Base-by-base conservation (phyloP, 2,329 filamentous ascomycete genomes). In the Botrytis aclada region DNA sequence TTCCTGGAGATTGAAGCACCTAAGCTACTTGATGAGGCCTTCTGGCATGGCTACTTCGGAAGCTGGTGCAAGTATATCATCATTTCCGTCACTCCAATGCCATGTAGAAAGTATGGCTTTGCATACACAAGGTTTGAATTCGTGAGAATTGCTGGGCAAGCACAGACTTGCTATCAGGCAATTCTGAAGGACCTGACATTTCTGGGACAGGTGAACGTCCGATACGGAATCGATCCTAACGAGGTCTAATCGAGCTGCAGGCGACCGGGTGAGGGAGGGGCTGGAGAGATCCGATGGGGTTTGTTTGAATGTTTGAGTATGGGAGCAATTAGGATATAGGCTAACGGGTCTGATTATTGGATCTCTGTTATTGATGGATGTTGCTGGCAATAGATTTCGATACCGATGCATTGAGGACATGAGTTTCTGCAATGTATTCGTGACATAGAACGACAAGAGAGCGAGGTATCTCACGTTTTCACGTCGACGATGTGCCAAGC, bases 1-100 rank as follows among this genome's bases (percentile, higher is more conserved):
- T 72, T 64, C n/a, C 25, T 72, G 10, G 62, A 72, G 7, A 72
- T 72, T 12, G 62, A 72, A 20, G 47, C 70, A 0, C 70, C 70
- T 18, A 25, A 1, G 2, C 7, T 37, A 4, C 54, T 67, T 16
- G 51, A 69, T 14, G n/a, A 66, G 3, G 5, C 32, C 4, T 72
- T 67, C n/a, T 72, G 70, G 70, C 39, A 61, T 9, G 29, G n/a
- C 1, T 56, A 67, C 3, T 72, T 72, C 56, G 29, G 12, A 7
- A 56, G 14, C 9, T 72, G 70, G 70, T 72, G 70, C 43, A 69
- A 56, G 18, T 34, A 69, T 7, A 47, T n/a, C 9, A 25, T 72
- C 16, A 47, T 72, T 4, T 72, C 70, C 2, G 34, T 72, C 7
- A 3, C 20, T 20, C 3, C 29, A n/a, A 32, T 67, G 1, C 62